These are phyloP conservation scores for Gastrodia elata DNA, from an alignment of 106 monocot species.

Conservation along the genomic window DNA sequence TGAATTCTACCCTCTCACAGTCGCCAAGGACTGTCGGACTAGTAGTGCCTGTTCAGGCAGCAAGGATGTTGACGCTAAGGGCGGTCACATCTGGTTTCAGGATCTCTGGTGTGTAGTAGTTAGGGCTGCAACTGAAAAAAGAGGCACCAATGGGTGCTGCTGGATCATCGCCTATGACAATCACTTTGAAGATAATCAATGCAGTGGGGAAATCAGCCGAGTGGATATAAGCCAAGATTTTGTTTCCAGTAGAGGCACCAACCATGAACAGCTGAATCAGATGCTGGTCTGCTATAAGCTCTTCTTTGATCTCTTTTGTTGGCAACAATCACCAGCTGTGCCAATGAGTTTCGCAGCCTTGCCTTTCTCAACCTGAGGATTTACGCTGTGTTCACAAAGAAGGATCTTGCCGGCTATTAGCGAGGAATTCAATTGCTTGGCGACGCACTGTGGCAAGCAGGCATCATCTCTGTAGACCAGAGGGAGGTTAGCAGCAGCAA, in stretches of 20 bases:
- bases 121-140: constrained; percentile 18
- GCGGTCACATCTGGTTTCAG: constrained; percentile 36
- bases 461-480: no score
- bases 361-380: neutral
- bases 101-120: constrained; percentile 13
- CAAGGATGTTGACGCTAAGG: constrained; percentile 18
- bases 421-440: neutral
- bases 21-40: constrained; percentile 7
- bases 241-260: constrained; percentile 32
- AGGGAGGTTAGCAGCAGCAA: neutral
- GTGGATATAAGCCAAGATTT: constrained; percentile 44
- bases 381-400: constrained; percentile 5
- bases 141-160: constrained; percentile 18
- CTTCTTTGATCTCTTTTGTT: constrained; percentile 61
- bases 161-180: constrained; percentile 18
- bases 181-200: constrained; percentile 14
- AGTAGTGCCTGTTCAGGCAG: constrained; percentile 11
- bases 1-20: constrained; percentile 7
- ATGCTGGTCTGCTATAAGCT: constrained; percentile 70
- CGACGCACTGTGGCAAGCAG: neutral
- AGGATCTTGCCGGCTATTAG: constrained; percentile 28
- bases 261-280: constrained; percentile 73
- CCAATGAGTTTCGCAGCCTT: constrained; percentile 14
- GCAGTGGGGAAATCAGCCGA: constrained; percentile 19
- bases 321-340: constrained; percentile 49